Evolutionary conservation across 176 grass and related monocot species (phyloP), one percentile per base, ranked within the genome.

Genomic region (Aegilops tauschii): DNA sequence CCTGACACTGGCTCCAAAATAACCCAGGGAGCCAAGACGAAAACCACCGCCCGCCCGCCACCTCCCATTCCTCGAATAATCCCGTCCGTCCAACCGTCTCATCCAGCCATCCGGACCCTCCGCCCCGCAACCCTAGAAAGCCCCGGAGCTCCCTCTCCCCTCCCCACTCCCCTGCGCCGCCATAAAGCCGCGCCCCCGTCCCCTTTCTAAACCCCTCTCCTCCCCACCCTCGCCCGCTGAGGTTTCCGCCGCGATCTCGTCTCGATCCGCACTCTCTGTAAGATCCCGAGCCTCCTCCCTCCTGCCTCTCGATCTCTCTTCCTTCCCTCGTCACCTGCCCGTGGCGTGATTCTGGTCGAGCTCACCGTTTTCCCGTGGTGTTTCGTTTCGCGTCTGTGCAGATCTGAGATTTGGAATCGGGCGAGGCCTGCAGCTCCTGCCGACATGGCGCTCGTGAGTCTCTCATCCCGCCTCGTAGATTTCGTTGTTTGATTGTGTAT

Each of bases 391-490:
- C 5, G 59, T 10, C 1, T 21, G 30, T 72, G 81, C 85, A 84
- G 89, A 91, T 84, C 81, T 62, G 61, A 69, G 76, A 32, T n/a
- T 76, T 9, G 64, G 83, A 63, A 77, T 52, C 79, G 30, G 79
- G 50, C 16, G 72, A 25, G 7, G 73, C 30, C 49, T 49, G 85
- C 69, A 45, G n/a, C 61, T 69, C 23, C 77, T 5, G 69, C 65
- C 61, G 76, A 5, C 69, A 91, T 91, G 89, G 85, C 81, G 61
- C 81, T 91, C 4, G 89, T 91, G 76, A 91, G 89, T 87, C 12
- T 87, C 17, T 31, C 14, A 21, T 5, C 5, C 1, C 7, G 0
- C 56, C 8, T 1, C 5, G 1, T 47, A 1, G 0, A 27, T 72
- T 74, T 8, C 3, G 4, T 68, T 76, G 27, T 16, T 8, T 67